These are phyloP conservation scores for Cladosporium austrohemisphaericum DNA, from an alignment of 2,329 filamentous ascomycete genomes.

Conservation along the genomic window DNA sequence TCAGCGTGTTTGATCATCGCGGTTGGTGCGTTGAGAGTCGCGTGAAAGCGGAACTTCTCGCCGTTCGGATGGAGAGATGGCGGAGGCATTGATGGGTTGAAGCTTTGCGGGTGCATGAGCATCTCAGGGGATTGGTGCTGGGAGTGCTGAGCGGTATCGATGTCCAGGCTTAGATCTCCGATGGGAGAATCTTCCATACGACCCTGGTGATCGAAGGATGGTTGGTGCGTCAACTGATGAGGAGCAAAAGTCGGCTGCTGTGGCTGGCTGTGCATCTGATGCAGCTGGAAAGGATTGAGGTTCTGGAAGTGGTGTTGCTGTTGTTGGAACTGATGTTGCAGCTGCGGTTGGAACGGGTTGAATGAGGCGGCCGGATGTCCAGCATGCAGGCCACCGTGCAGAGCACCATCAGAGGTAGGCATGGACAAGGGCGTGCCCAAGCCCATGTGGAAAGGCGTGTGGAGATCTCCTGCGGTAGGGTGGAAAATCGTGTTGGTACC, in stretches of 20 bases:
- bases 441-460: conserved; percentile 73
- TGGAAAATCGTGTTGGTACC: conserved; percentile 78
- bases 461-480: conserved; percentile 77
- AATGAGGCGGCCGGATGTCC: conserved; percentile 58
- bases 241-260: conserved; percentile 62
- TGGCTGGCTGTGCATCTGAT: conserved; percentile 33
- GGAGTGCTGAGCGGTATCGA: conserved; percentile 57
- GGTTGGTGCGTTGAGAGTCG: conserved; percentile 86
- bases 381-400: conserved; percentile 63
- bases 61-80: conserved; percentile 37
- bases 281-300: conserved; percentile 66
- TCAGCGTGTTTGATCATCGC: conserved; percentile 89
- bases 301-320: conserved; percentile 52
- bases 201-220: conserved; percentile 68
- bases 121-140: conserved; percentile 60
- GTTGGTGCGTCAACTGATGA: conserved; percentile 74
- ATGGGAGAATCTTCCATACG: conserved; percentile 63
- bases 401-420: conserved; percentile 63
- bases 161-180: conserved; percentile 52
- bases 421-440: conserved; percentile 80
- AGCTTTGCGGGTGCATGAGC: conserved; percentile 51
- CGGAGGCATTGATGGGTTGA: conserved; percentile 46
- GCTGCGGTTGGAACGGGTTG: conserved; percentile 60
- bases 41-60: conserved; percentile 77
- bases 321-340: conserved; percentile 56